phyloP scores from a whole-genome alignment of 2,329 filamentous ascomycete genomes.

The Fusarium nodosum region DNA sequence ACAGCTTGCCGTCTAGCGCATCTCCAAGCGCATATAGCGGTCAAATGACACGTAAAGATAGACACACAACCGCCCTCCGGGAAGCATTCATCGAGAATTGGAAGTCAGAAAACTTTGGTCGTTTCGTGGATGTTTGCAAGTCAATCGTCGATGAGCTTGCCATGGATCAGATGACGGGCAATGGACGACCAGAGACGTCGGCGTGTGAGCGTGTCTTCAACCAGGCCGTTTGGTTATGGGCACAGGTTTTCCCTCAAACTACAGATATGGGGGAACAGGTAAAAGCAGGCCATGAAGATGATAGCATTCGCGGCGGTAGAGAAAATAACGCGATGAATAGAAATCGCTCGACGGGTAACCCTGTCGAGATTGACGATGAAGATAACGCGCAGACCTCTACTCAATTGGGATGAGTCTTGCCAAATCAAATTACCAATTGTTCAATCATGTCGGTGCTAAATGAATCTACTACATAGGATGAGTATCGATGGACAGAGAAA shows the following conservation, averaged over 20 bases:
- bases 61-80: constrained; percentile 7
- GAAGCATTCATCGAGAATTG: constrained; percentile 11
- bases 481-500: background rate
- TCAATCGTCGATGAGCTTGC: constrained; percentile 16
- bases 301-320: constrained; percentile 5
- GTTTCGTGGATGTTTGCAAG: constrained; percentile 8
- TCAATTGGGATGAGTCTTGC: constrained; percentile 2
- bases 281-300: background rate
- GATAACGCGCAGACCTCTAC: constrained; percentile 2
- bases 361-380: constrained; percentile 9
- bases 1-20: constrained; percentile 10
- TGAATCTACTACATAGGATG: background rate
- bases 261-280: background rate
- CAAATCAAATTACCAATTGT: constrained; percentile 3
- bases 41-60: constrained; percentile 9
- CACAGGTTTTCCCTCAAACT: constrained; percentile 9
- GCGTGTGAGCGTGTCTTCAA: constrained; percentile 10
- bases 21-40: constrained; percentile 2
- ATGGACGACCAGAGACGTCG: constrained; percentile 6
- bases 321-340: constrained; percentile 7
- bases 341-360: constrained; percentile 4
- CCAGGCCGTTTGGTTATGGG: constrained; percentile 12
- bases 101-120: constrained; percentile 11
- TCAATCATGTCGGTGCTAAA: background rate
- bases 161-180: background rate